Evolutionary conservation across 2,329 filamentous ascomycete species (phyloP).

Genomic region (Scedosporium boydii): DNA sequence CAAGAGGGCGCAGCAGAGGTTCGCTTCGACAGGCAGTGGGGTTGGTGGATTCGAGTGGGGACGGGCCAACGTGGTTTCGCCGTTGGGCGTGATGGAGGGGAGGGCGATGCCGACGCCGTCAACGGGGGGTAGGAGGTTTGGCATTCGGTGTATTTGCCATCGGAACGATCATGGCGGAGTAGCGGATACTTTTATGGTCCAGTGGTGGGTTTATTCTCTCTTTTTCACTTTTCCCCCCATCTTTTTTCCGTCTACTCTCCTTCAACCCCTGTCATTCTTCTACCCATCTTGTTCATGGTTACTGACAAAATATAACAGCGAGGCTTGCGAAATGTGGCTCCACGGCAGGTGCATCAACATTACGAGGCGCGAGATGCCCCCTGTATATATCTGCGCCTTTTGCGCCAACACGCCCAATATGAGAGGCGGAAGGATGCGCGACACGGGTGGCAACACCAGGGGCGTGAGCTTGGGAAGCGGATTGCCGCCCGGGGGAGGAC

Average conservation of each 20-base stretch:
- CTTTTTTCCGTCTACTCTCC: not conserved
- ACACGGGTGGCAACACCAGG: slow-evolving; percentile 12
- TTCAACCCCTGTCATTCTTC: too few species aligned
- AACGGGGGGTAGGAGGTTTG: slow-evolving; percentile 28
- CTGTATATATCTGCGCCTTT: slow-evolving; percentile 55
- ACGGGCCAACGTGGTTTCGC: slow-evolving; percentile 27
- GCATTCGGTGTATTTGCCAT: slow-evolving; percentile 49
- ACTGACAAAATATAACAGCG: slow-evolving; percentile 25
- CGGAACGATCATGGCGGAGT: slow-evolving; percentile 30
- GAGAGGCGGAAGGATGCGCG: slow-evolving; percentile 34
- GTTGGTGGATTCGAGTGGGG: slow-evolving; percentile 1
- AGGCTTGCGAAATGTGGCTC: slow-evolving; percentile 57
- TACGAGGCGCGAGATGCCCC: slow-evolving; percentile 43
- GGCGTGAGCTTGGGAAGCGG: slow-evolving; percentile 4
- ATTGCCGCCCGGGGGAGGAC: slow-evolving; percentile 17
- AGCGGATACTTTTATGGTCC: slow-evolving; percentile 48
- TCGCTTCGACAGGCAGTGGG: not conserved
- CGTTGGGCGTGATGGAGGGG: slow-evolving; percentile 39
- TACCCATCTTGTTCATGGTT: too few species aligned
- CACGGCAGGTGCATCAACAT: slow-evolving; percentile 56
- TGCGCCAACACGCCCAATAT: slow-evolving; percentile 51
- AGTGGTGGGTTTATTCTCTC: slow-evolving; percentile 41
- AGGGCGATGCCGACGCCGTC: slow-evolving; percentile 34
- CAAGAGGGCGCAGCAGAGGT: slow-evolving; percentile 8
- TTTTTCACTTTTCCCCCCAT: not conserved